phyloP scores from a whole-genome alignment of 257 asterid species.

The Gentiana dahurica region DNA sequence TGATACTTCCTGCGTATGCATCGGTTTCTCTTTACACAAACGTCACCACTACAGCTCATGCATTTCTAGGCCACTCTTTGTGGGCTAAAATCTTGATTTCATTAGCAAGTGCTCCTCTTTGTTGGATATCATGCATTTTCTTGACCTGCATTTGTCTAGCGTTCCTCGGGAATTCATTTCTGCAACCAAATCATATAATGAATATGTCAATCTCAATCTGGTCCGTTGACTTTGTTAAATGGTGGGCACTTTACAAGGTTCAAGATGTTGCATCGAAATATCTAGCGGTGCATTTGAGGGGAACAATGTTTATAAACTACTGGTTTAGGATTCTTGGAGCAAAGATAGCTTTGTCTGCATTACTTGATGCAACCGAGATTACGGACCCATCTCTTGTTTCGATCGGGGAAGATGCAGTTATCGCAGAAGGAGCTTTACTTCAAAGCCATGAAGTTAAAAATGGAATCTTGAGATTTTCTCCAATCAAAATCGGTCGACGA shows the following conservation, averaged over 20 bases:
- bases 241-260: slow-evolving; percentile 75
- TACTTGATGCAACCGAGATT: slow-evolving; percentile 47
- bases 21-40: slow-evolving; percentile 26
- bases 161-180: slow-evolving; percentile 51
- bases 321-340: slow-evolving; percentile 66
- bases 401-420: slow-evolving; percentile 44
- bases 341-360: slow-evolving; percentile 37
- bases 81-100: slow-evolving; percentile 29
- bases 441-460: slow-evolving; percentile 61
- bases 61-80: slow-evolving; percentile 14
- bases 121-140: slow-evolving; percentile 63
- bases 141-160: slow-evolving; percentile 49
- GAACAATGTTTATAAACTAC: slow-evolving; percentile 55
- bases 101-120: slow-evolving; percentile 41
- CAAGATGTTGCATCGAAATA: slow-evolving; percentile 57
- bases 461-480: slow-evolving; percentile 36
- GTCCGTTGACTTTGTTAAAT: slow-evolving; percentile 49
- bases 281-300: slow-evolving; percentile 56
- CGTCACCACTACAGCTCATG: slow-evolving; percentile 13
- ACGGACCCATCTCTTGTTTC: slow-evolving; percentile 59
- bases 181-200: slow-evolving; percentile 59
- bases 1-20: slow-evolving; percentile 42
- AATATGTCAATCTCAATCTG: slow-evolving; percentile 51
- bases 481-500: slow-evolving; percentile 38
- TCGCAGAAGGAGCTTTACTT: slow-evolving; percentile 61